phyloP scores from a whole-genome alignment of 1,139 yeast species.

The Suhomyces bokatorum region DNA sequence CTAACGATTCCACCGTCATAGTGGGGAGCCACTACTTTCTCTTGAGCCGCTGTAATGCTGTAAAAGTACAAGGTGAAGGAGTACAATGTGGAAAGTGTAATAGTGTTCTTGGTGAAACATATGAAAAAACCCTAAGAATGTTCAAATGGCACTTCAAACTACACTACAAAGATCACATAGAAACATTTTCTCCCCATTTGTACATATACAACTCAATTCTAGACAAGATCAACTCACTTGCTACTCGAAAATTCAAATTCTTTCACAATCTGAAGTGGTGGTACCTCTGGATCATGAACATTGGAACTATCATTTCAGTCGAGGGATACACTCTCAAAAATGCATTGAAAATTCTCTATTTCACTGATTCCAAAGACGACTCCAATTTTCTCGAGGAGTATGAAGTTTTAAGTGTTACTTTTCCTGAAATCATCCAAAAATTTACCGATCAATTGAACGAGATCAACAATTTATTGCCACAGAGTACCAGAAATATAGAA shows the following conservation, averaged over 20 bases:
- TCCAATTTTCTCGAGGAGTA: slow-evolving; percentile 16
- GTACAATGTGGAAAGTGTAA: slow-evolving; percentile 35
- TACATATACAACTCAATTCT: slow-evolving; percentile 41
- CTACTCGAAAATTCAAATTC: slow-evolving; percentile 48
- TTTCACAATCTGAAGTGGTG: slow-evolving; percentile 12
- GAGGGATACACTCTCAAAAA: slow-evolving; percentile 11
- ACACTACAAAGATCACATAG: slow-evolving; percentile 19
- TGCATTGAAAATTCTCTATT: slow-evolving; percentile 22
- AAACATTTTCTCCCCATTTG: slow-evolving; percentile 32
- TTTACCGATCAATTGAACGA: slow-evolving; percentile 27
- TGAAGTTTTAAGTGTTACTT: slow-evolving; percentile 18
- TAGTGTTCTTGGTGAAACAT: slow-evolving; percentile 34
- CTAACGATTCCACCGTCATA: slow-evolving; percentile 37
- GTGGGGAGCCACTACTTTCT: slow-evolving; percentile 63
- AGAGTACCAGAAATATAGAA: slow-evolving; percentile 18
- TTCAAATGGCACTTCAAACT: slow-evolving; percentile 62
- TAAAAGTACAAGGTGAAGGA: slow-evolving; percentile 6
- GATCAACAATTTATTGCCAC: slow-evolving; percentile 35
- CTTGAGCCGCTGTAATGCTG: slow-evolving; percentile 28
- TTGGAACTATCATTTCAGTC: slow-evolving; percentile 21
- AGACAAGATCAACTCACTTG: slow-evolving; percentile 49
- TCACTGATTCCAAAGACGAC: slow-evolving; percentile 10
- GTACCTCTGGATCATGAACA: slow-evolving; percentile 25
- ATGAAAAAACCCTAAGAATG: slow-evolving; percentile 32
- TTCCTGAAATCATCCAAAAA: slow-evolving; percentile 18